These are phyloP conservation scores for Trypanosoma scelopori DNA, from an alignment of 208 protist species.

Conservation along the genomic window DNA sequence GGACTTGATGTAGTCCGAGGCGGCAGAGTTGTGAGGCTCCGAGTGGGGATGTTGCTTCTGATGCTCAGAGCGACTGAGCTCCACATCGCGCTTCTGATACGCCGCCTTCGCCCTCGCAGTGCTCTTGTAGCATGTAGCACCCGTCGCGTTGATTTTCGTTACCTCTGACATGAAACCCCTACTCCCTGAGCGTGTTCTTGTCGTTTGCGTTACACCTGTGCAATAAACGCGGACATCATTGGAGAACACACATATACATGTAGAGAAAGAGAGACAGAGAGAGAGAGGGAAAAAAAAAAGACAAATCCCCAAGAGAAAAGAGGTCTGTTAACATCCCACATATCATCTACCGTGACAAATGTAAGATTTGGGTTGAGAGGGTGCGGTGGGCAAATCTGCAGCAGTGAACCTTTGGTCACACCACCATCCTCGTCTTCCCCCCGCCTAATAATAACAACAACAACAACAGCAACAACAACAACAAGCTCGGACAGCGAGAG, in stretches of 20 bases:
- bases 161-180: conserved; percentile 27
- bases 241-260: too few species aligned
- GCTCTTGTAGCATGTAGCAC: conserved; percentile 63
- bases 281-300: too few species aligned
- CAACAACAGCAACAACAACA: neutral
- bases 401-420: neutral
- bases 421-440: neutral
- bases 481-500: too few species aligned
- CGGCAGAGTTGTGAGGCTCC: conserved; percentile 82
- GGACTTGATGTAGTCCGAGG: conserved; percentile 93
- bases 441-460: neutral
- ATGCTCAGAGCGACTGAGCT: conserved; percentile 80
- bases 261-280: too few species aligned
- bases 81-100: conserved; percentile 64
- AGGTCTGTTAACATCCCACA: too few species aligned
- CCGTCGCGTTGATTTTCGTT: conserved; percentile 21
- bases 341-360: neutral
- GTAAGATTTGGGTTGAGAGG: neutral
- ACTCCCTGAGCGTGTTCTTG: neutral
- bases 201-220: neutral
- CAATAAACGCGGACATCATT: too few species aligned
- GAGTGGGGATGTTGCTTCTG: conserved; percentile 61
- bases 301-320: too few species aligned
- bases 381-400: neutral
- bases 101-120: conserved; percentile 57